A percentile compares a stretch with the other conserved stretches of the same genome.
phyloP scores from a whole-genome alignment of 768 basidiomycete species.

The Boletus subparvulus region DNA sequence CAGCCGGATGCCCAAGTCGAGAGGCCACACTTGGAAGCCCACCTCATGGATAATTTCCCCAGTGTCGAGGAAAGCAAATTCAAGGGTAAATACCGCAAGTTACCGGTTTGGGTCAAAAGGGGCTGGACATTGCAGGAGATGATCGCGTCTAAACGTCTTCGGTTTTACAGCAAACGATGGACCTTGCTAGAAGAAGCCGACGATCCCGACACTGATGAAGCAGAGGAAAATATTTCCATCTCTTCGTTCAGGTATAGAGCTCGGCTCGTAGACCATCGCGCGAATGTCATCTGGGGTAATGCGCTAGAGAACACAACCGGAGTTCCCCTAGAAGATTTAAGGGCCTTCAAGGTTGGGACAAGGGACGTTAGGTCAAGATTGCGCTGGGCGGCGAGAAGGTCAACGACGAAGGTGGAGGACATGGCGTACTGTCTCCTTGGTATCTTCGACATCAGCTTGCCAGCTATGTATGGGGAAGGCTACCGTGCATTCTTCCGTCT shows the following conservation, averaged over 20 bases:
- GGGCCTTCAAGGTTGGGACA: slow-evolving; percentile 14
- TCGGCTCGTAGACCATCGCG: slow-evolving; percentile 22
- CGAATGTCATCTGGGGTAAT: slow-evolving; percentile 7
- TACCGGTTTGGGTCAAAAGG: slow-evolving; percentile 21
- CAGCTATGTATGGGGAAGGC: slow-evolving; percentile 30
- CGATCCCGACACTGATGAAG: slow-evolving; percentile 14
- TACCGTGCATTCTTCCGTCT: slow-evolving; percentile 28
- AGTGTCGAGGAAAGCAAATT: neutral
- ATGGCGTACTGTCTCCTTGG: slow-evolving; percentile 32
- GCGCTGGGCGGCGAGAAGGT: slow-evolving; percentile 29
- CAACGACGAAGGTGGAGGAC: slow-evolving; percentile 30
- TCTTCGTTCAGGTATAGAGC: slow-evolving; percentile 21
- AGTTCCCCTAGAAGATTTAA: slow-evolving; percentile 7
- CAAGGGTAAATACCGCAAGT: slow-evolving; percentile 5
- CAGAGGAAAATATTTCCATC: slow-evolving; percentile 5
- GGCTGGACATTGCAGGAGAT: slow-evolving; percentile 32
- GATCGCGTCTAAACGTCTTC: slow-evolving; percentile 27
- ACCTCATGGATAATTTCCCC: slow-evolving; percentile 11
- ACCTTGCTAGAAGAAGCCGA: slow-evolving; percentile 24
- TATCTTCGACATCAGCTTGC: slow-evolving; percentile 29
- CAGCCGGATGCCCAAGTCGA: slow-evolving; percentile 26
- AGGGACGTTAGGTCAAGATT: slow-evolving; percentile 19
- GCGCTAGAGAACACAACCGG: slow-evolving; percentile 18
- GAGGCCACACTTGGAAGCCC: slow-evolving; percentile 2
- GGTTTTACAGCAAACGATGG: slow-evolving; percentile 29